phyloP scores from a whole-genome alignment of 352 stramenopile species.

The Globisporangium acanthophoron region DNA sequence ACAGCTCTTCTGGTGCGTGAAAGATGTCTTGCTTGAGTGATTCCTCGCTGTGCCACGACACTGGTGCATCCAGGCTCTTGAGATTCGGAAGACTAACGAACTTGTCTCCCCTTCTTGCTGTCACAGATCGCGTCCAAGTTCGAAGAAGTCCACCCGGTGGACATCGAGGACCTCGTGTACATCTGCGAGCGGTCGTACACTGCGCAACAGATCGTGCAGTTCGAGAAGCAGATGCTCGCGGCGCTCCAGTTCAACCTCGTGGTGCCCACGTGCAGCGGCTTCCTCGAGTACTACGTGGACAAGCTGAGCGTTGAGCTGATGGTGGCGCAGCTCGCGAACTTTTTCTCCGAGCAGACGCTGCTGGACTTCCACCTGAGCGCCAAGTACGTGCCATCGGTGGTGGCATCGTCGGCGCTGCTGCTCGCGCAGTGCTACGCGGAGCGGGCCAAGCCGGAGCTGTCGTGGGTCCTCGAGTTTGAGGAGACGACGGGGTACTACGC shows the following conservation, averaged over 20 bases:
- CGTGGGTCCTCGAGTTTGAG: constrained; percentile 40
- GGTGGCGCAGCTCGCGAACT: constrained; percentile 39
- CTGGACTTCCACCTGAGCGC: constrained; percentile 46
- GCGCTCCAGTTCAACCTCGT: constrained; percentile 96
- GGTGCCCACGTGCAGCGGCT: constrained; percentile 92
- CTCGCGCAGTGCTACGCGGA: constrained; percentile 46
- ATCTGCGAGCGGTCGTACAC: constrained; percentile 98
- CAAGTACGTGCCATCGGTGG: constrained; percentile 41
- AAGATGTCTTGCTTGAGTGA: background rate
- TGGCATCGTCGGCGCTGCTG: constrained; percentile 41
- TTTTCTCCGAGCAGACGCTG: constrained; percentile 54
- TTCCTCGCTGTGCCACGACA: background rate
- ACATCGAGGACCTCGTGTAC: constrained; percentile 96
- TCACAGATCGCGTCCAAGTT: constrained; percentile 96
- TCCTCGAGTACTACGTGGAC: constrained; percentile 95
- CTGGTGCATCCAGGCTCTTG: background rate
- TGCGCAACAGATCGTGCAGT: constrained; percentile 56
- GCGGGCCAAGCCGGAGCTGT: constrained; percentile 29
- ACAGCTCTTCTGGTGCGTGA: constrained; percentile 86
- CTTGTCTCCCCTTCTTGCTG: background rate
- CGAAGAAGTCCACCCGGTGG: constrained; percentile 98
- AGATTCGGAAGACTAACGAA: background rate
- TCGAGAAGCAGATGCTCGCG: constrained; percentile 95
- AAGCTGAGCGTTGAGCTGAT: constrained; percentile 34
- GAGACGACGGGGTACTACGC: constrained; percentile 44